phyloP scores from a whole-genome alignment of 495 filamentous ascomycete species.

The Beverwykella pulmonaria region DNA sequence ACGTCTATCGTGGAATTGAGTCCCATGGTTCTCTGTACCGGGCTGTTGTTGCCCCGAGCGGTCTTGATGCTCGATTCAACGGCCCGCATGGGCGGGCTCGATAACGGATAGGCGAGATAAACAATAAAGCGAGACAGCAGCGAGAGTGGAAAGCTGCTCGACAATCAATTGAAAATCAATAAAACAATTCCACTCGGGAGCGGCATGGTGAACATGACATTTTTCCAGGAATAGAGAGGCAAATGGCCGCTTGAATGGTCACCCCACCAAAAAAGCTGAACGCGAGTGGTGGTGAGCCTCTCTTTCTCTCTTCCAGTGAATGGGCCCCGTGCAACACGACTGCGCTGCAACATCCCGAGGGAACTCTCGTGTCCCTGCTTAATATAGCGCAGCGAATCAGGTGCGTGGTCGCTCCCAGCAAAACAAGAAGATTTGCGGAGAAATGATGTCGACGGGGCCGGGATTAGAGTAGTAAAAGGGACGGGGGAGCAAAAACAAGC shows the following conservation, averaged over 20 bases:
- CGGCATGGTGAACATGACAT: not conserved
- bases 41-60: not conserved
- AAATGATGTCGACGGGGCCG: slow-evolving; percentile 8
- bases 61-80: too few species aligned
- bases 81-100: not conserved
- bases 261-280: too few species aligned
- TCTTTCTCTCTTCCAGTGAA: too few species aligned
- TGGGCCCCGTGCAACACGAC: not conserved
- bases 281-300: too few species aligned
- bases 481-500: too few species aligned
- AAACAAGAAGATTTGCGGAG: not conserved
- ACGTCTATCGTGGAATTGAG: too few species aligned
- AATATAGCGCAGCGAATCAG: slow-evolving; percentile 20
- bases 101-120: not conserved
- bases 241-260: not conserved
- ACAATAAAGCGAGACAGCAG: too few species aligned
- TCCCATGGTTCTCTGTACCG: too few species aligned
- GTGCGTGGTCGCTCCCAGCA: not conserved
- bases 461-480: not conserved
- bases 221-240: not conserved
- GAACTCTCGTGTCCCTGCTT: slow-evolving; percentile 10
- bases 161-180: not conserved
- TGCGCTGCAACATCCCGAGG: slow-evolving; percentile 9
- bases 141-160: not conserved
- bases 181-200: not conserved